phyloP scores from a whole-genome alignment of 2,329 filamentous ascomycete species.

The Aspergillus sp. region DNA sequence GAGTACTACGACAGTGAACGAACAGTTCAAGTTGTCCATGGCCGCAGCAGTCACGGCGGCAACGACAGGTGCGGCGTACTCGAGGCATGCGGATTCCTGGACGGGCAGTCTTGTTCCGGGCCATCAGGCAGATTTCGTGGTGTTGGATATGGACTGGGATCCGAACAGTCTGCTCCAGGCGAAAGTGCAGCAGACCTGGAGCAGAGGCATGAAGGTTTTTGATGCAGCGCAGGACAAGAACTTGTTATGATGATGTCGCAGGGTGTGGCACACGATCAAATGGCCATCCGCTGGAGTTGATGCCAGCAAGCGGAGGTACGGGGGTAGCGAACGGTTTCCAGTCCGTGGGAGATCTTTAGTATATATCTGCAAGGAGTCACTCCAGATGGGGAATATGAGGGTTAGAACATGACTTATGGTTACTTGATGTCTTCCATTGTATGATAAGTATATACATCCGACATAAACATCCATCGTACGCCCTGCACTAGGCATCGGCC shows the following conservation, averaged over 20 bases:
- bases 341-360: too few species aligned
- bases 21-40: slow-evolving; percentile 43
- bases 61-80: slow-evolving; percentile 47
- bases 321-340: too few species aligned
- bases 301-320: too few species aligned
- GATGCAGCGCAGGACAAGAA: not conserved
- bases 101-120: slow-evolving; percentile 41
- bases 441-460: too few species aligned
- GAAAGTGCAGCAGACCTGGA: slow-evolving; percentile 47
- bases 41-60: slow-evolving; percentile 45
- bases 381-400: too few species aligned
- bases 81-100: slow-evolving; percentile 45
- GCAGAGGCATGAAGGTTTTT: slow-evolving; percentile 34
- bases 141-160: slow-evolving; percentile 45
- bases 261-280: too few species aligned
- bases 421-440: too few species aligned
- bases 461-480: not conserved
- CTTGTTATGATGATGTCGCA: too few species aligned
- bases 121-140: slow-evolving; percentile 45
- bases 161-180: slow-evolving; percentile 42
- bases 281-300: too few species aligned
- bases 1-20: slow-evolving; percentile 40
- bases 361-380: too few species aligned
- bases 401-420: too few species aligned
- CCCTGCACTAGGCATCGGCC: not conserved